Evolutionary conservation across 805 yeast genomes (phyloP).

Genomic region (Saturnispora sekii): DNA sequence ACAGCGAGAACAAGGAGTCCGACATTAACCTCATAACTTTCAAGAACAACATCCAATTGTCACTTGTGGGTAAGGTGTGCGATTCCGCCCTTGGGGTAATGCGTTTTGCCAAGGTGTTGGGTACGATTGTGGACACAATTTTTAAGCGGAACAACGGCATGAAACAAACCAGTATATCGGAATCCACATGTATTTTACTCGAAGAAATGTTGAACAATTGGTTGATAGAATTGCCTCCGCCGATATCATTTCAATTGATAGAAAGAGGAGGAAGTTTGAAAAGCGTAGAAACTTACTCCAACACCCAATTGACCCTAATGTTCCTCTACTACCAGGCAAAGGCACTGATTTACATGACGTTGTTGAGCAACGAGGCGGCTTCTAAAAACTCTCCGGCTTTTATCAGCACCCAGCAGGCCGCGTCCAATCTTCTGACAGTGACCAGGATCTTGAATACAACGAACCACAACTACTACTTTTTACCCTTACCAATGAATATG

Average conservation of each 20-base stretch:
- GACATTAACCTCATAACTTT: conserved; percentile 50
- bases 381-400: conserved; percentile 43
- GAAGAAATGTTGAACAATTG: conserved; percentile 73
- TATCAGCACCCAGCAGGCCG: conserved; percentile 59
- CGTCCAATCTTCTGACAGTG: conserved; percentile 49
- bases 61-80: conserved; percentile 62
- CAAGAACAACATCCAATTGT: conserved; percentile 42
- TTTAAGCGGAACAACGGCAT: conserved; percentile 44
- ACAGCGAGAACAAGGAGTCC: conserved; percentile 30
- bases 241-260: conserved; percentile 47
- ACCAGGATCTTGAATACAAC: conserved; percentile 32
- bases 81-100: conserved; percentile 54
- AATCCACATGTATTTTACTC: conserved; percentile 24
- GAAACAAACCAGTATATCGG: conserved; percentile 22
- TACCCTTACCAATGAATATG: conserved; percentile 57
- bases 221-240: conserved; percentile 59
- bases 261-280: conserved; percentile 46
- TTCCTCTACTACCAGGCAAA: conserved; percentile 54
- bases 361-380: conserved; percentile 37
- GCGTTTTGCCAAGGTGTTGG: conserved; percentile 64
- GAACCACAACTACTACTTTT: conserved; percentile 30
- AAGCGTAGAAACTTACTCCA: conserved; percentile 26
- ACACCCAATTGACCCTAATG: conserved; percentile 44
- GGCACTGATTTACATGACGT: conserved; percentile 54
- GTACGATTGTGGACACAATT: conserved; percentile 60